A percentile compares a stretch with the other conserved stretches of the same genome.
These are phyloP conservation scores for Cyathus striatus DNA, from an alignment of 768 basidiomycete genomes.

Conservation along the genomic window DNA sequence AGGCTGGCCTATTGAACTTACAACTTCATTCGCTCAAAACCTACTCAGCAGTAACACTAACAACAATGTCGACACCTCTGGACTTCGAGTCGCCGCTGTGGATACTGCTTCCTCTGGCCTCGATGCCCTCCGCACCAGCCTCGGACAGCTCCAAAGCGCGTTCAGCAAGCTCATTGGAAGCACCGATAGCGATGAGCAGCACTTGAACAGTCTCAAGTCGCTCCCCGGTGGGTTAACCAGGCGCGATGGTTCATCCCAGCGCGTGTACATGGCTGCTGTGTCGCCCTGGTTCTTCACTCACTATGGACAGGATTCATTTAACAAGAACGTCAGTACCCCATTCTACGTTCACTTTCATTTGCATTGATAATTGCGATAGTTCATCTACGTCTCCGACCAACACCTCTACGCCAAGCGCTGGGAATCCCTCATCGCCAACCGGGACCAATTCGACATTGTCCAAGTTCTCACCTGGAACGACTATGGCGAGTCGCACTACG, in stretches of 20 bases:
- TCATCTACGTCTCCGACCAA: conserved; percentile 61
- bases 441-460: conserved; percentile 54
- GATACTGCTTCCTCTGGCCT: conserved; percentile 10
- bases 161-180: conserved; percentile 38
- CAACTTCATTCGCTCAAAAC: conserved; percentile 30
- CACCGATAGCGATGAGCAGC: conserved; percentile 47
- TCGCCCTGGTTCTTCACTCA: conserved; percentile 83
- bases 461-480: conserved; percentile 71
- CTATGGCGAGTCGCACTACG: conserved; percentile 74
- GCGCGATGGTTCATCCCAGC: conserved; percentile 21
- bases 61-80: conserved; percentile 4
- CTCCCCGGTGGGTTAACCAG: conserved; percentile 16
- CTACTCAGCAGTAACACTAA: conserved; percentile 8
- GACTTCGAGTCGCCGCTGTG: conserved; percentile 9
- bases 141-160: conserved; percentile 18
- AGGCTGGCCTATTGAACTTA: conserved; percentile 71
- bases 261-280: conserved; percentile 45
- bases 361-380: conserved; percentile 27
- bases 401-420: conserved; percentile 64
- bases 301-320: conserved; percentile 57
- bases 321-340: conserved; percentile 59
- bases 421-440: conserved; percentile 56
- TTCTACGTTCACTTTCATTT: background rate
- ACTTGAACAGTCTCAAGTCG: conserved; percentile 38
- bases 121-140: conserved; percentile 11